These are phyloP conservation scores for Podospora australis DNA, from an alignment of 495 filamentous ascomycete species.

Conservation along the genomic window DNA sequence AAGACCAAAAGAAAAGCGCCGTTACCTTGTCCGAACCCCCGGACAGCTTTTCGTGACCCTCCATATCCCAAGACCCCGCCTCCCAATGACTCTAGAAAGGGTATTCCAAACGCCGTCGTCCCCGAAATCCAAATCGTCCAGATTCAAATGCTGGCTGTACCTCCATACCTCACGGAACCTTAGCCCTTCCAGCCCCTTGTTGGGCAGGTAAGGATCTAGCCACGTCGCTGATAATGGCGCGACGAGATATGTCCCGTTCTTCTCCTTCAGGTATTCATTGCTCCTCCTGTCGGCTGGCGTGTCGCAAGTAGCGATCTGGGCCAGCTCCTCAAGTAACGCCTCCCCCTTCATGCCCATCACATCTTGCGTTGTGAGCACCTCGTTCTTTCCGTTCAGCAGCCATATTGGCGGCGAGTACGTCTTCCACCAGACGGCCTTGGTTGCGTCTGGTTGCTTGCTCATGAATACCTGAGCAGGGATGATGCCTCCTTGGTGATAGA, in stretches of 20 bases:
- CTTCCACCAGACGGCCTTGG: constrained; percentile 89
- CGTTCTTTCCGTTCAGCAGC: constrained; percentile 73
- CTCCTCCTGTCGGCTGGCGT: constrained; percentile 43
- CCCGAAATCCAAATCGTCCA: constrained; percentile 89
- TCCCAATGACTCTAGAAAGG: constrained; percentile 65
- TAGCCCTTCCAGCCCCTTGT: constrained; percentile 43
- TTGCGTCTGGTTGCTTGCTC: constrained; percentile 53
- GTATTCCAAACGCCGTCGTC: constrained; percentile 77
- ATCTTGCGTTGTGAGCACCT: constrained; percentile 62
- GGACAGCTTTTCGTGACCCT: constrained; percentile 56
- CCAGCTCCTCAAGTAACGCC: constrained; percentile 53
- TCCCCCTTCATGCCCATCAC: constrained; percentile 72
- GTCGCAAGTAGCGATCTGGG: constrained; percentile 53
- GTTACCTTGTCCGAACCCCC: too few species aligned
- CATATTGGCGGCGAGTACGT: constrained; percentile 92
- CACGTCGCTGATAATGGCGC: constrained; percentile 67
- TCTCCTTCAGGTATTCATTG: constrained; percentile 44
- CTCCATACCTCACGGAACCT: constrained; percentile 64
- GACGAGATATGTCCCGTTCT: constrained; percentile 55
- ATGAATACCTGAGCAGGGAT: constrained; percentile 70
- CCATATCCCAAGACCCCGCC: constrained; percentile 77
- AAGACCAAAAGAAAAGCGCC: too few species aligned
- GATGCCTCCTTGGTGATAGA: constrained; percentile 91
- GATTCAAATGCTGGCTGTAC: constrained; percentile 67
- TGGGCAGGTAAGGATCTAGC: constrained; percentile 55